phyloP scores from a whole-genome alignment of 495 filamentous ascomycete species.

The Parachaetomium inaequale region DNA sequence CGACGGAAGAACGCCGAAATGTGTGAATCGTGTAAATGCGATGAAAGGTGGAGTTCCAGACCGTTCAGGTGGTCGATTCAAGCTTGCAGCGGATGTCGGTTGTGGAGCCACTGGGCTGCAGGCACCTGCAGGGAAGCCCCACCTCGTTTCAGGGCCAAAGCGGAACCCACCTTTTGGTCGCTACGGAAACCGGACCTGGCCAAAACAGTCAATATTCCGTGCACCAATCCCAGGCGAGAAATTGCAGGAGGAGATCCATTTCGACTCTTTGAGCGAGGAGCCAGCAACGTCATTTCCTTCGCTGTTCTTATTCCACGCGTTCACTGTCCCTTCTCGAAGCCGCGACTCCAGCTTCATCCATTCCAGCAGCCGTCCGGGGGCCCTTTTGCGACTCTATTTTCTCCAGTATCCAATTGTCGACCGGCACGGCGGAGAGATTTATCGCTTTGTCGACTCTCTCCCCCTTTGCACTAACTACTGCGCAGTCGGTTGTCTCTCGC shows the following conservation, averaged over 20 bases:
- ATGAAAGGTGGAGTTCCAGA: no score
- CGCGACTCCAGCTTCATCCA: neutral
- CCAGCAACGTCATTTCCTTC: conserved; percentile 16
- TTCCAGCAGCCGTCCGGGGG: neutral
- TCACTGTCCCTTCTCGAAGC: neutral
- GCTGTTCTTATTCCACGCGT: neutral
- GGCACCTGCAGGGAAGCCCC: neutral
- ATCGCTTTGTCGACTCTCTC: neutral
- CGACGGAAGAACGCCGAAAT: no score
- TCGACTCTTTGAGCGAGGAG: neutral
- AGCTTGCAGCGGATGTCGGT: neutral
- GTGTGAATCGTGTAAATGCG: no score
- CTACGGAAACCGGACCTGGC: conserved; percentile 9
- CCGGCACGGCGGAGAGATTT: conserved; percentile 10
- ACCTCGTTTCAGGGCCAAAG: conserved; percentile 1
- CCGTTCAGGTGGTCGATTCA: no score
- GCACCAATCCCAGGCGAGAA: conserved; percentile 11
- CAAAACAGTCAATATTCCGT: conserved; percentile 14
- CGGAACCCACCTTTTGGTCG: conserved; percentile 5
- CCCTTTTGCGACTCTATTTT: neutral
- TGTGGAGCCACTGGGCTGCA: neutral
- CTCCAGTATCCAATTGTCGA: conserved; percentile 16
- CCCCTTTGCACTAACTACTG: neutral
- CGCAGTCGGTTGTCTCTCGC: neutral
- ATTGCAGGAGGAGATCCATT: conserved; percentile 11